These are phyloP conservation scores for Mycena indigotica DNA, from an alignment of 768 basidiomycete species.

Conservation along the genomic window DNA sequence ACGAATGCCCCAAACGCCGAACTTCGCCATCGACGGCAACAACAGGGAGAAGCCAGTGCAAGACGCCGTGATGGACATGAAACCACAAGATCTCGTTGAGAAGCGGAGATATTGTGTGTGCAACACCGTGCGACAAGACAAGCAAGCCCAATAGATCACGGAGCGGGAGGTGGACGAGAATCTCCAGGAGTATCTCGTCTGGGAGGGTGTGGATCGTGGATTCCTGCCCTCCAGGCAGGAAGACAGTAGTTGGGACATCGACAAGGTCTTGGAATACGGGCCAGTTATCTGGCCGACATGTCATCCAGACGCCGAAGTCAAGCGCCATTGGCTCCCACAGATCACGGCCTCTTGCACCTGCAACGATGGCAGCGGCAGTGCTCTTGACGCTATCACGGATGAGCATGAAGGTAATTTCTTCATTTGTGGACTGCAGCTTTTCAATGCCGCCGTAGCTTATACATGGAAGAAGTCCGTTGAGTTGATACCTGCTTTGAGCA, in stretches of 20 bases:
- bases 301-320: constrained; percentile 6
- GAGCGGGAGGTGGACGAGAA: background rate
- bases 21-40: background rate
- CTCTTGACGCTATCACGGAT: background rate
- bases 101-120: background rate
- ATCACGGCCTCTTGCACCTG: background rate
- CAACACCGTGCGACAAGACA: background rate
- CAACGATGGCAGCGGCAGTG: constrained; percentile 3
- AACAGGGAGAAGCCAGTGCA: background rate
- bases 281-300: background rate
- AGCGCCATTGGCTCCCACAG: background rate
- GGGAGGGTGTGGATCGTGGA: background rate
- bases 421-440: background rate
- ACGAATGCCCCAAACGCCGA: background rate
- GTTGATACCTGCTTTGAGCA: background rate
- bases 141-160: background rate
- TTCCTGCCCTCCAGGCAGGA: too few species aligned
- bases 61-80: background rate
- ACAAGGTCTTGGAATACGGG: background rate
- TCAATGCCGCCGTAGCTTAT: constrained; percentile 10
- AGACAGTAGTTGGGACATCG: too few species aligned
- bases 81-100: background rate
- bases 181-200: background rate
- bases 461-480: background rate
- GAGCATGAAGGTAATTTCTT: background rate